phyloP scores from a whole-genome alignment of 2,329 filamentous ascomycete genomes.

The Stylonectria norvegica region DNA sequence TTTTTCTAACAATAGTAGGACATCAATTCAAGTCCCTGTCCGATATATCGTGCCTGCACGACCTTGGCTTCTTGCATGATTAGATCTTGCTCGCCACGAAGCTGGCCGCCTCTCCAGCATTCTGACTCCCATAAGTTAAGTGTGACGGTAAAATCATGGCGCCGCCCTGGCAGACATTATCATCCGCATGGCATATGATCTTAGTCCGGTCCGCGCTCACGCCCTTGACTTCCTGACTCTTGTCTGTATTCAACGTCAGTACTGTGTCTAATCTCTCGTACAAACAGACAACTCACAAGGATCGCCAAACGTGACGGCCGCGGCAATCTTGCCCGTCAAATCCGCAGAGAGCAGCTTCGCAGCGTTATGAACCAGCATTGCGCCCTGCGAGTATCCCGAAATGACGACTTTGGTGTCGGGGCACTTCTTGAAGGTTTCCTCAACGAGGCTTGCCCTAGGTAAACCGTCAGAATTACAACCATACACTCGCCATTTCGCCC shows the following conservation, averaged over 20 bases:
- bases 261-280: no score
- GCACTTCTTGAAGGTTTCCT: constrained; percentile 38
- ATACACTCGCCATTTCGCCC: neutral
- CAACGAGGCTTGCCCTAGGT: constrained; percentile 19
- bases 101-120: constrained; percentile 27
- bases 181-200: constrained; percentile 33
- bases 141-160: constrained; percentile 26
- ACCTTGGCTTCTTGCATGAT: no score
- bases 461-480: neutral
- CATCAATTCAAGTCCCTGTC: no score
- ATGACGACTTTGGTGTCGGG: constrained; percentile 45
- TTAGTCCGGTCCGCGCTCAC: constrained; percentile 18
- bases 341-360: constrained; percentile 37
- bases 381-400: constrained; percentile 45
- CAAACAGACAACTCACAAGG: constrained; percentile 20
- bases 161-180: constrained; percentile 31
- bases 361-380: constrained; percentile 42
- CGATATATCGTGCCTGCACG: no score
- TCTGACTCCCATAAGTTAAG: constrained; percentile 24
- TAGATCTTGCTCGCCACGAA: no score
- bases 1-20: no score
- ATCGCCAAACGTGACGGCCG: constrained; percentile 31
- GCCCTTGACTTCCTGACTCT: constrained; percentile 22
- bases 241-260: constrained; percentile 13
- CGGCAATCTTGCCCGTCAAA: constrained; percentile 25